A percentile compares a stretch with the other conserved stretches of the same genome.
Conservation (phyloP, 2,329 filamentous ascomycete species). For the Gnomoniopsis smithogilvyi region DNA sequence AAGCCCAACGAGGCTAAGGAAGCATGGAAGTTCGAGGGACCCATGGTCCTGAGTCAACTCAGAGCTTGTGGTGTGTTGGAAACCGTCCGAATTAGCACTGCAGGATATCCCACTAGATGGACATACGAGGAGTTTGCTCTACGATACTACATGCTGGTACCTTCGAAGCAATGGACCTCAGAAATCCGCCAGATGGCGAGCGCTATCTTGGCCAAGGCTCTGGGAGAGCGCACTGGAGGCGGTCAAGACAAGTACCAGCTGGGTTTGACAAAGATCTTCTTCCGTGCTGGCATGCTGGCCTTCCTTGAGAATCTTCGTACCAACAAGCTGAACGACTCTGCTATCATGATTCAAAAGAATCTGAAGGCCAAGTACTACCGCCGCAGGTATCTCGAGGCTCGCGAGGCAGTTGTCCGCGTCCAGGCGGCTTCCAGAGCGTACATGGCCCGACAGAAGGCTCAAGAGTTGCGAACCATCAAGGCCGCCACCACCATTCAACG, state of each 20-base stretch:
- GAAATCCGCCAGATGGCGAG: slow-evolving; percentile 95
- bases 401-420: slow-evolving; percentile 73
- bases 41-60: slow-evolving; percentile 96
- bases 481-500: slow-evolving; percentile 93
- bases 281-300: slow-evolving; percentile 97
- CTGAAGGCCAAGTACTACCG: slow-evolving; percentile 93
- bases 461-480: slow-evolving; percentile 78
- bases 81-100: slow-evolving; percentile 95
- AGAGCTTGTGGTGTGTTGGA: slow-evolving; percentile 98
- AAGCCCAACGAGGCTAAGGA: slow-evolving; percentile 98
- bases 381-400: slow-evolving; percentile 82
- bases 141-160: slow-evolving; percentile 97
- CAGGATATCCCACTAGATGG: slow-evolving; percentile 96
- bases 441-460: slow-evolving; percentile 71
- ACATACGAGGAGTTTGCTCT: slow-evolving; percentile 98
- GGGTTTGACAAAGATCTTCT: slow-evolving; percentile 98
- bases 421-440: slow-evolving; percentile 78
- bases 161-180: slow-evolving; percentile 83
- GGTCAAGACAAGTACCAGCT: slow-evolving; percentile 94
- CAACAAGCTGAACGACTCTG: slow-evolving; percentile 84
- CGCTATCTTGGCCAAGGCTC: slow-evolving; percentile 82
- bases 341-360: slow-evolving; percentile 99
- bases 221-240: slow-evolving; percentile 72
- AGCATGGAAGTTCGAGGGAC: slow-evolving; percentile 96
- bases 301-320: slow-evolving; percentile 95